A percentile compares a stretch with the other conserved stretches of the same genome.
These are phyloP conservation scores for Solanum sitiens DNA, from an alignment of 257 asterid genomes.

Conservation along the genomic window DNA sequence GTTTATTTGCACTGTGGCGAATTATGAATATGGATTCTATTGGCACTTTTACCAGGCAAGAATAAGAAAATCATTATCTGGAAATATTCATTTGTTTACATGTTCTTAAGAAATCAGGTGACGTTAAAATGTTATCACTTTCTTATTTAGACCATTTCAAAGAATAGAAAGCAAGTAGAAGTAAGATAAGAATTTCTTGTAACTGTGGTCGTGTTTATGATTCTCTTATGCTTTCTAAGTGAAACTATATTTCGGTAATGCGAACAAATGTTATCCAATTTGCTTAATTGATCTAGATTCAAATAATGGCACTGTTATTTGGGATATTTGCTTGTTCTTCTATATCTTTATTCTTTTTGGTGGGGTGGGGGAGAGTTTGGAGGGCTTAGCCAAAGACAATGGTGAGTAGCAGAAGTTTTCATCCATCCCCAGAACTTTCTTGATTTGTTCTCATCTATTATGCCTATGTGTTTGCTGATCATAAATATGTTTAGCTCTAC, in stretches of 20 bases:
- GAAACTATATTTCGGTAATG: background rate
- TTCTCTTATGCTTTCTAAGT: background rate
- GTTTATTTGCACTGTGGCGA: conserved; percentile 90
- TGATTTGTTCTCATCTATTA: background rate
- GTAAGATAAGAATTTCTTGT: background rate
- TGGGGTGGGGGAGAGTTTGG: no score
- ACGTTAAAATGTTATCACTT: background rate
- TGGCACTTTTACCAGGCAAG: conserved; percentile 98
- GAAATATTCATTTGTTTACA: background rate
- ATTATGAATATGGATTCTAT: conserved; percentile 91
- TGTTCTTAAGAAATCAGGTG: background rate
- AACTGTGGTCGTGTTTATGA: background rate
- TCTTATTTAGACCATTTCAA: background rate
- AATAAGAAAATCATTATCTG: background rate
- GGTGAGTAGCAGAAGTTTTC: background rate
- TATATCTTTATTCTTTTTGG: background rate
- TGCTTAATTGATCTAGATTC: background rate
- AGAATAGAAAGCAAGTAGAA: background rate
- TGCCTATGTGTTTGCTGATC: background rate
- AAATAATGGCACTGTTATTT: background rate
- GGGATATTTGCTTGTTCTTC: background rate
- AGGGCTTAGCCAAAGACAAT: background rate
- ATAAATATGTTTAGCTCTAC: background rate
- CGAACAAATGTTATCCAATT: background rate
- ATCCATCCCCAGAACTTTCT: background rate